These are phyloP conservation scores for Populus trichocarpa DNA, from an alignment of 441 rosid genomes.

Conservation along the genomic window DNA sequence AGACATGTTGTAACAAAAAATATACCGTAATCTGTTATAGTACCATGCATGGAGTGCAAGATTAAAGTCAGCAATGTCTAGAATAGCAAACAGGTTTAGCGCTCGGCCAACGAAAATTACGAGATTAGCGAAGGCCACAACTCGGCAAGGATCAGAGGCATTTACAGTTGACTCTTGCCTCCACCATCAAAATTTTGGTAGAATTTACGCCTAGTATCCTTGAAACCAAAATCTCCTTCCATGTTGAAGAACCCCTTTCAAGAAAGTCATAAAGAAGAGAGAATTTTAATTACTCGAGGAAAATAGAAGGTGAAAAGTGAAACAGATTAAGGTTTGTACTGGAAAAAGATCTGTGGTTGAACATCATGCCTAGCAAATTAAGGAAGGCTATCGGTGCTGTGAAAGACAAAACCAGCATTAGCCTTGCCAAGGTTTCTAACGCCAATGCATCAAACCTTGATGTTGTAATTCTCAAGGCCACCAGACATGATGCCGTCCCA, in stretches of 20 bases:
- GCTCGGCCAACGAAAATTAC: background rate
- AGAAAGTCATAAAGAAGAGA: background rate
- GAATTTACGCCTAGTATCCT: background rate
- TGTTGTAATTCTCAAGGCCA: slow-evolving; percentile 68
- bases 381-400: slow-evolving; percentile 83
- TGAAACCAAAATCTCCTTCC: background rate
- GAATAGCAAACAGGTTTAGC: background rate
- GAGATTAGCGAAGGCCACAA: background rate
- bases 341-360: background rate
- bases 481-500: slow-evolving; percentile 68
- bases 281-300: background rate
- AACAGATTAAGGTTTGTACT: background rate
- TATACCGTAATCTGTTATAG: too few species aligned
- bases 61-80: background rate
- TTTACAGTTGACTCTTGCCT: background rate
- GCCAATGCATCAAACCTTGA: slow-evolving; percentile 53
- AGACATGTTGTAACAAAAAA: too few species aligned
- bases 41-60: too few species aligned
- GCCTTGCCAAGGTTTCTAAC: slow-evolving; percentile 71
- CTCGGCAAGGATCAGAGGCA: background rate
- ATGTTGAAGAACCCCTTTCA: background rate
- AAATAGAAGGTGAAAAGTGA: background rate
- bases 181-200: background rate
- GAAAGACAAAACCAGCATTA: slow-evolving; percentile 86
- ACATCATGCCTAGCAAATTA: slow-evolving; percentile 76